Base-by-base conservation (phyloP, 2,329 filamentous ascomycete genomes). In the Plenodomus lindquistii region DNA sequence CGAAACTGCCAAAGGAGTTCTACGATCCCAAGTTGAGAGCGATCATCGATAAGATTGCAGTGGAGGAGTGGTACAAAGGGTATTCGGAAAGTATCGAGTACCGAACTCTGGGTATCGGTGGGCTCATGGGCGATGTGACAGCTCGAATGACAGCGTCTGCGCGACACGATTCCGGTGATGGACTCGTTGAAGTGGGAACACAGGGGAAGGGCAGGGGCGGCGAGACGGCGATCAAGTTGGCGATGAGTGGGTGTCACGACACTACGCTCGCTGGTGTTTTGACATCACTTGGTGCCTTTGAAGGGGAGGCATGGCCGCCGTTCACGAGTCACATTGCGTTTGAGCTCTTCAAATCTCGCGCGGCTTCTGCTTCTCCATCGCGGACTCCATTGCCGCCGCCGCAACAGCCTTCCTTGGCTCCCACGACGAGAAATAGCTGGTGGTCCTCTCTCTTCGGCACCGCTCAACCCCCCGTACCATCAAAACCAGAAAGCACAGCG, bases 51-150 rank as follows among this genome's bases (percentile, higher is more conserved):
- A 78, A 79, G 29, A 85, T 97, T 49, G 85, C 82, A 21, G 85
- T 92, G 0, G 92, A 99, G 63, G 94, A 97, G 74, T 97, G 94
- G 94, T 97, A 88, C 70, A 77, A 83, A 17, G 93, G 94, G 2
- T 97, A 95, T 70, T 81, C 81, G 48, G 92, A 97, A 73, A 91
- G 85, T 52, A 75, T 77, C 36, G 94, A 97, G 72, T 97, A 96
- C 74, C 87, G 93, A n/a, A 84, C 82, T 56, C 79, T 97, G 2
- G 94, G 93, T 2, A 94, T 97, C 54, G 94, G 94, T 21, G 83
- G 82, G 10, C 78, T 97, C 9, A 78, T 96, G 66, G 93, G 91
- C 22, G 93, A 97, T 65, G 73, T 97, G 16, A 86, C 92, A 2
- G 68, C 71, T 7, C 69, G 77, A 9, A 78, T 81, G 77, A 60